Evolutionary conservation across 2,329 filamentous ascomycete species (phyloP).

Genomic region (Ascochyta fabae): DNA sequence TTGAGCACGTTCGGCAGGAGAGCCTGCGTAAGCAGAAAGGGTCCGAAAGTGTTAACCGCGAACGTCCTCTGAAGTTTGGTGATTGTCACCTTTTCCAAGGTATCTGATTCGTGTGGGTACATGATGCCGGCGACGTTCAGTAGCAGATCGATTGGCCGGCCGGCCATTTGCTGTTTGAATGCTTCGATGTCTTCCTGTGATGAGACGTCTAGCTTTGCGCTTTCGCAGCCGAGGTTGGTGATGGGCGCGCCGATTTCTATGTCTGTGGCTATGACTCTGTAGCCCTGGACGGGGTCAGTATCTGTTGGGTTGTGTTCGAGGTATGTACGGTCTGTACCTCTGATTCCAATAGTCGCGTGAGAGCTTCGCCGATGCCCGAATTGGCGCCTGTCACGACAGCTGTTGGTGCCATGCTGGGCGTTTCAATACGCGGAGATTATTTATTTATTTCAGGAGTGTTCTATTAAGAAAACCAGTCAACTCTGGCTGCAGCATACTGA

Average conservation of each 20-base stretch:
- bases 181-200: slow-evolving; percentile 44
- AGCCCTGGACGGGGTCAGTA: slow-evolving; percentile 28
- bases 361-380: slow-evolving; percentile 51
- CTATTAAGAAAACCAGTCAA: not conserved
- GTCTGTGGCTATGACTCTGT: slow-evolving; percentile 44
- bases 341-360: slow-evolving; percentile 38
- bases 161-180: slow-evolving; percentile 40
- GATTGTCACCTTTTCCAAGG: slow-evolving; percentile 38
- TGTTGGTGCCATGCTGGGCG: slow-evolving; percentile 42
- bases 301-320: not conserved
- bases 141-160: slow-evolving; percentile 46
- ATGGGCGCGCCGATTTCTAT: slow-evolving; percentile 37
- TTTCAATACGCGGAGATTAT: not conserved
- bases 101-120: slow-evolving; percentile 41
- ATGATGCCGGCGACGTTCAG: slow-evolving; percentile 51
- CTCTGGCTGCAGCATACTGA: not conserved
- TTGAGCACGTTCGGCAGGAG: slow-evolving; percentile 51
- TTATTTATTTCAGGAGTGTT: not conserved
- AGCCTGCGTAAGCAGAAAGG: slow-evolving; percentile 54
- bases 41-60: slow-evolving; percentile 54
- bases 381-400: slow-evolving; percentile 53
- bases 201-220: slow-evolving; percentile 44
- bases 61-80: slow-evolving; percentile 47
- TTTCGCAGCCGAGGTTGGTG: slow-evolving; percentile 40
- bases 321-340: slow-evolving; percentile 21